phyloP scores from a whole-genome alignment of 2,329 filamentous ascomycete genomes.

The Ophiostoma angusticollis region DNA sequence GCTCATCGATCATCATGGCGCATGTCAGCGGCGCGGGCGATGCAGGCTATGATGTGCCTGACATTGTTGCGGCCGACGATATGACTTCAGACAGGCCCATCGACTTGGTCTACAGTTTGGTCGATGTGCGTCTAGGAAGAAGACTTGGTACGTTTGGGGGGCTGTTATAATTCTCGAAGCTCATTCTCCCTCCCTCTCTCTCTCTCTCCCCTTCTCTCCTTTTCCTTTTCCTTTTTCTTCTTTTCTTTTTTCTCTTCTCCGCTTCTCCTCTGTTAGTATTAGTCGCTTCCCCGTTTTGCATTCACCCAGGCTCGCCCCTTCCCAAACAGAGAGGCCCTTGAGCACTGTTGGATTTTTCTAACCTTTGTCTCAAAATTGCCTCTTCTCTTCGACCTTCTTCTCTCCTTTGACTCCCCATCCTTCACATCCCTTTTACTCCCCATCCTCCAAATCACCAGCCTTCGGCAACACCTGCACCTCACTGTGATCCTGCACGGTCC shows the following conservation, averaged over 20 bases:
- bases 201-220: not conserved
- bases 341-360: not conserved
- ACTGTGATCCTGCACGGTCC: not conserved
- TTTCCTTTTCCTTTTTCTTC: not conserved
- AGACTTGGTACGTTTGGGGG: no score
- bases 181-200: not conserved
- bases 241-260: not conserved
- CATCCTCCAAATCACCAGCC: no score
- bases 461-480: no score
- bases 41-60: not conserved
- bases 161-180: not conserved
- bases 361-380: not conserved
- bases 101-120: no score
- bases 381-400: not conserved
- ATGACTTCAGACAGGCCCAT: no score
- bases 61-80: not conserved
- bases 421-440: not conserved
- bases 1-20: not conserved
- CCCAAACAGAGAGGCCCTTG: no score
- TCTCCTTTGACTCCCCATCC: not conserved
- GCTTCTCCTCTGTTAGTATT: no score
- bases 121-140: no score
- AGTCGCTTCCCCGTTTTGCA: not conserved
- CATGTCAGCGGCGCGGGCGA: not conserved
- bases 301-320: not conserved